Evolutionary conservation across 31 red algal species (phyloP).

Genomic region (Pterothamnion heteromorphum): DNA sequence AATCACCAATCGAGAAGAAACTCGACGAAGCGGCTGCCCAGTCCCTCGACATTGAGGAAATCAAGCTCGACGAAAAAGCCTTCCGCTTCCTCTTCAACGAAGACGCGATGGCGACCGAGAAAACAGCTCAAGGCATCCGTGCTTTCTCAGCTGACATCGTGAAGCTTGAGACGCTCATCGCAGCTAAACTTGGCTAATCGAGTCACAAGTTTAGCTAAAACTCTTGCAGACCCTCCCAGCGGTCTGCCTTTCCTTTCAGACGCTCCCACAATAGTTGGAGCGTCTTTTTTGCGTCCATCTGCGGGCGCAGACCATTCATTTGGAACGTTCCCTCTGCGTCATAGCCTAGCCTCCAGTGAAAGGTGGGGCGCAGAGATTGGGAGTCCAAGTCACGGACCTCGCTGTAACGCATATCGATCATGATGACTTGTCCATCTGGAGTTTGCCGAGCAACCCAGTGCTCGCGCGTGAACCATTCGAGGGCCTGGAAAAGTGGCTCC

Average conservation of each 20-base stretch:
- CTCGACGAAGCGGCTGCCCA: constrained; percentile 8
- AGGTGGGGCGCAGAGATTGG: too few species aligned
- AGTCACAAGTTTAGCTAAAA: too few species aligned
- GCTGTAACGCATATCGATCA: not conserved
- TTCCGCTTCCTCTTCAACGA: constrained; percentile 67
- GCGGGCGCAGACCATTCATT: too few species aligned
- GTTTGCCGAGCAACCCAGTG: not conserved
- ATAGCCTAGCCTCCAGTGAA: too few species aligned
- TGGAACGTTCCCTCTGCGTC: too few species aligned
- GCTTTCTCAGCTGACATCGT: constrained; percentile 59
- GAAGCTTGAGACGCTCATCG: too few species aligned
- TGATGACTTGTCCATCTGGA: not conserved
- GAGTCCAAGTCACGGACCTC: too few species aligned
- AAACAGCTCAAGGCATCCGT: constrained; percentile 70
- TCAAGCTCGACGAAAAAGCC: constrained; percentile 37
- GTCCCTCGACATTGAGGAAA: not conserved
- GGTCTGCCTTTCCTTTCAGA: too few species aligned
- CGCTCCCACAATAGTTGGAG: too few species aligned
- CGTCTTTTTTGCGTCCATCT: too few species aligned
- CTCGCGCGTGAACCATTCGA: constrained; percentile 3
- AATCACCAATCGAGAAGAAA: constrained; percentile 44
- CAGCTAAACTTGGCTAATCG: too few species aligned
- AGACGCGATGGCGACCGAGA: constrained; percentile 70
- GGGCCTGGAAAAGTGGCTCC: not conserved
- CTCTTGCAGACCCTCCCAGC: too few species aligned